Evolutionary conservation across 73 alveolate species (phyloP), one percentile per base, ranked within the genome.

Genomic region (Paraurostyla sp.): DNA sequence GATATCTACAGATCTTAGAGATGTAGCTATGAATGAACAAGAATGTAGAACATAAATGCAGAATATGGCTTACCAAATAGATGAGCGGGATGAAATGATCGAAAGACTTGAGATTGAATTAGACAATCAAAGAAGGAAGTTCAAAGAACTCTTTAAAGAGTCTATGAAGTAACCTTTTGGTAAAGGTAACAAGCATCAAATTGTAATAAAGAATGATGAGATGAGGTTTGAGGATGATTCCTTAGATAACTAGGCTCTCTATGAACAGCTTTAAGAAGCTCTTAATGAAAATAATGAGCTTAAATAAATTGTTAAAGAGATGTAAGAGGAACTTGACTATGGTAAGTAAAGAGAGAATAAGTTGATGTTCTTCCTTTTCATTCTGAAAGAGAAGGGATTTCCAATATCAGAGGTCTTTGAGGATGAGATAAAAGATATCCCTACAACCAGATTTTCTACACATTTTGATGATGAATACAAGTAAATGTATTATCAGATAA

Each of bases 371-470:
- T 89, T 89, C 76, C 76, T 89, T 7, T 89, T 83, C 48, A 48
- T 89, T 6, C 76, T 89, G 85, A 89, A 89, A 68, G 95, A 89
- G 43, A 80, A 71, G 52, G 95, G 95, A 22, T 58, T 80, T 51
- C 95, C 95, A 0, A 88, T 89, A 0, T 56, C 86, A 49, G 90
- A 89, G 62, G 87, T 89, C 0, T 89, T 89, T 81, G 95, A 89
- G 51, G 52, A 65, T 4, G 95, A 89, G 41, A 89, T 89, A 11
- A 89, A 89, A 68, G 92, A 89, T 57, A 80, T 89, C 25, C 95
- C 95, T 13, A 89, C 95, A 22, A 48, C 58, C 29, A 25, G 95
- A 35, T 89, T 89, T 46, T 80, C 92, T 0, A 89, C 87, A 41
- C 63, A 82, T 32, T 89, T 89, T 43, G 95, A 89, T 80, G 95